Evolutionary conservation across 1,284 basidiomycete species (phyloP).

Genomic region (Rhodotorula mucilaginosa): DNA sequence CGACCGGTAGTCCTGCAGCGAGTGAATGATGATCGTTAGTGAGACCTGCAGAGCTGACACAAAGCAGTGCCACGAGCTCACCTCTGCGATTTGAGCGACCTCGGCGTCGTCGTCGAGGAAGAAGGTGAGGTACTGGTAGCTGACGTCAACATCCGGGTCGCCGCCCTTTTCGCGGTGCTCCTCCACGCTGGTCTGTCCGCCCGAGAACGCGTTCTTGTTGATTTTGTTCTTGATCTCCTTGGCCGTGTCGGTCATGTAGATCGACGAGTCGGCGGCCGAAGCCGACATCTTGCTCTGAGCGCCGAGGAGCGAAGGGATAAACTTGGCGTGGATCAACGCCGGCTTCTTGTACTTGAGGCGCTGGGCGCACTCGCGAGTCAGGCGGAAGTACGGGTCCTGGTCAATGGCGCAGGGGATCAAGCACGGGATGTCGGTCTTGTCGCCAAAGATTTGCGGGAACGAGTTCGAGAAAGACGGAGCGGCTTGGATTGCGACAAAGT

Average conservation of each 20-base stretch:
- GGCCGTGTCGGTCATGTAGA: conserved; percentile 92
- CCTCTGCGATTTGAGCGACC: conserved; percentile 71
- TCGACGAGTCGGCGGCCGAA: conserved; percentile 81
- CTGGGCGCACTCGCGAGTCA: conserved; percentile 90
- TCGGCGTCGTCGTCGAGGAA: conserved; percentile 93
- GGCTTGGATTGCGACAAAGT: conserved; percentile 97
- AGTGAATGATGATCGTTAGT: no score
- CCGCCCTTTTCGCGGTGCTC: conserved; percentile 87
- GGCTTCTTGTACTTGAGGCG: conserved; percentile 97
- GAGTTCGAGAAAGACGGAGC: conserved; percentile 97
- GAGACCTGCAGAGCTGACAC: conserved; percentile 41
- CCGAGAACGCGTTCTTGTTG: conserved; percentile 62
- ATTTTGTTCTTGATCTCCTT: conserved; percentile 98
- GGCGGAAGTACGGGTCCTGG: conserved; percentile 84
- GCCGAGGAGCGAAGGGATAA: conserved; percentile 97
- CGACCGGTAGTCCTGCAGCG: conserved; percentile 69
- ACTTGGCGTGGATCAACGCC: conserved; percentile 86
- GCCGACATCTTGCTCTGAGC: conserved; percentile 99
- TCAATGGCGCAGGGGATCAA: conserved; percentile 99
- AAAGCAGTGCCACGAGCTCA: conserved; percentile 53
- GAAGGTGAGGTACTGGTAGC: conserved; percentile 95
- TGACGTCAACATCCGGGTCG: conserved; percentile 91
- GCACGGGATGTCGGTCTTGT: conserved; percentile 76
- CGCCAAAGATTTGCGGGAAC: conserved; percentile 96
- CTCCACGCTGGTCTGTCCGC: conserved; percentile 76